Percentiles rank a stretch among this genome's conserved stretches.
phyloP scores from a whole-genome alignment of 2,329 filamentous ascomycete species.

The Colletotrichum tropicale region DNA sequence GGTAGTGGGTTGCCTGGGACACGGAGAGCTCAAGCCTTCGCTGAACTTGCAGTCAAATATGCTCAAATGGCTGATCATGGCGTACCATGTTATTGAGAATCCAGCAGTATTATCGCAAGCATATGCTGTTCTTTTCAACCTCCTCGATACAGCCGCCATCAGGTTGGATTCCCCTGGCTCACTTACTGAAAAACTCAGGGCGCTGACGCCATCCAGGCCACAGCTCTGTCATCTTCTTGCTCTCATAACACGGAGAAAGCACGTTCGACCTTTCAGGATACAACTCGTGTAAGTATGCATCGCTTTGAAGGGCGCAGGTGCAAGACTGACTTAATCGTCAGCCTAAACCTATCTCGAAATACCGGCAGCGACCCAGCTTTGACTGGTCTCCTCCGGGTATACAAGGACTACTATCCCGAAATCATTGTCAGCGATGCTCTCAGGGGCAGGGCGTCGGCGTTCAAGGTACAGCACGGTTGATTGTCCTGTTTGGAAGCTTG shows the following conservation, averaged over 20 bases:
- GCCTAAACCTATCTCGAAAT: slow-evolving; percentile 61
- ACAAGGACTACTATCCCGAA: slow-evolving; percentile 90
- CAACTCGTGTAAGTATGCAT: slow-evolving; percentile 66
- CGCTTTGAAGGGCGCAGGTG: not conserved
- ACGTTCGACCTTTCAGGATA: slow-evolving; percentile 84
- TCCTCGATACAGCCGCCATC: slow-evolving; percentile 80
- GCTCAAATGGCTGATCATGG: slow-evolving; percentile 79
- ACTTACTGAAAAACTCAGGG: not conserved
- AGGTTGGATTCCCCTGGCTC: slow-evolving; percentile 49
- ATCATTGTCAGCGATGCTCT: slow-evolving; percentile 78
- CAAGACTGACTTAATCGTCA: slow-evolving; percentile 29
- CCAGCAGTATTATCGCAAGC: slow-evolving; percentile 67
- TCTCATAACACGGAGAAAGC: slow-evolving; percentile 78
- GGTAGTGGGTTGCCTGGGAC: slow-evolving; percentile 75
- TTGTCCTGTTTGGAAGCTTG: not conserved
- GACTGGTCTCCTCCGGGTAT: slow-evolving; percentile 77
- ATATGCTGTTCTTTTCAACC: slow-evolving; percentile 79
- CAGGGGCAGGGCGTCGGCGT: slow-evolving; percentile 63
- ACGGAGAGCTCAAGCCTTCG: slow-evolving; percentile 77
- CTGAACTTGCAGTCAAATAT: slow-evolving; percentile 72
- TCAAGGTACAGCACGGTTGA: slow-evolving; percentile 49
- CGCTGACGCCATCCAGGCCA: slow-evolving; percentile 43
- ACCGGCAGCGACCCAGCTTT: slow-evolving; percentile 76
- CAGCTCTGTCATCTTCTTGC: slow-evolving; percentile 79
- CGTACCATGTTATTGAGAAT: slow-evolving; percentile 73